phyloP scores from a whole-genome alignment of 139 green algal species.

The Tetraselmis chui region DNA sequence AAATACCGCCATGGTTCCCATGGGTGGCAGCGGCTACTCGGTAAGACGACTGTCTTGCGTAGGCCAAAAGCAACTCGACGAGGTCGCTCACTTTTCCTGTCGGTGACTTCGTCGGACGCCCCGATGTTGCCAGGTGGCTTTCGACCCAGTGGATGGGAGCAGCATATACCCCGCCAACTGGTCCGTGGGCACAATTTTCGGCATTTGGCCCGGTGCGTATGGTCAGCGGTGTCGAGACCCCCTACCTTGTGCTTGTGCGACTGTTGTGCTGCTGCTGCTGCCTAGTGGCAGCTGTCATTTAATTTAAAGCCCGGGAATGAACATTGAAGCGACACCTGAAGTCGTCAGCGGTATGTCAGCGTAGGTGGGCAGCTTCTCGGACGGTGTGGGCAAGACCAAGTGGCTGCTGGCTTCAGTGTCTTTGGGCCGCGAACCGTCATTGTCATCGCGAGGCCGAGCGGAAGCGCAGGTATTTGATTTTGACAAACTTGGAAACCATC shows the following conservation, averaged over 20 bases:
- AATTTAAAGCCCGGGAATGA: too few relatives aligned
- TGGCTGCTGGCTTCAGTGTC: constrained; percentile 64
- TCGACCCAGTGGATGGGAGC: constrained; percentile 76
- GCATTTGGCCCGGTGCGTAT: constrained; percentile 61
- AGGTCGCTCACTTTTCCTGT: not conserved
- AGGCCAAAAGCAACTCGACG: not conserved
- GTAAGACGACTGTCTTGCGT: constrained; percentile 20
- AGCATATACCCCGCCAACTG: constrained; percentile 72
- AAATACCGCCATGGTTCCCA: constrained; percentile 33
- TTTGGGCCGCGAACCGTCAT: constrained; percentile 58
- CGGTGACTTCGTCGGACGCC: too few relatives aligned
- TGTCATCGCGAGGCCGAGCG: too few relatives aligned
- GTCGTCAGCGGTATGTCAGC: too few relatives aligned
- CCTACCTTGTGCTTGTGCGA: too few relatives aligned
- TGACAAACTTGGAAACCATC: too few relatives aligned
- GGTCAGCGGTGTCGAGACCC: too few relatives aligned
- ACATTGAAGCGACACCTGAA: too few relatives aligned
- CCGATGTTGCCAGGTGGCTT: constrained; percentile 56
- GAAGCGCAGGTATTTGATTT: too few relatives aligned
- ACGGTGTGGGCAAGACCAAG: constrained; percentile 44
- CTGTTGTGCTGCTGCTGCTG: too few relatives aligned
- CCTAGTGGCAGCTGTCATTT: too few relatives aligned
- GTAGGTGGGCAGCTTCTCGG: constrained; percentile 48
- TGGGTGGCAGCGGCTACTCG: constrained; percentile 44
- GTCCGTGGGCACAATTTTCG: constrained; percentile 79